These are phyloP conservation scores for Trichosporon faecale DNA, from an alignment of 1,284 basidiomycete species.

Conservation along the genomic window DNA sequence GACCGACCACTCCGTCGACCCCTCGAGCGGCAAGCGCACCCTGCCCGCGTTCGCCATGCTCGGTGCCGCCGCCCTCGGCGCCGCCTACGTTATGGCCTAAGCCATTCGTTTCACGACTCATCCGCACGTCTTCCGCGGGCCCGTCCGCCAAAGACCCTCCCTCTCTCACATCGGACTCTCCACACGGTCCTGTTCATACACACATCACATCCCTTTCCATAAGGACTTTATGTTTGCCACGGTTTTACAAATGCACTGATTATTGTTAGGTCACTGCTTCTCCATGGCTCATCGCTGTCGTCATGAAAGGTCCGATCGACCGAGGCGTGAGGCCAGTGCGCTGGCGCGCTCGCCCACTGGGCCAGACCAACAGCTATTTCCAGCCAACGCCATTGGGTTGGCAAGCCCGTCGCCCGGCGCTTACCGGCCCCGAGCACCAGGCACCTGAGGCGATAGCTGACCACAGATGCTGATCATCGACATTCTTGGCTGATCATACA, in stretches of 20 bases:
- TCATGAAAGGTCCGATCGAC: neutral
- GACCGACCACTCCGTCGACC: conserved; percentile 36
- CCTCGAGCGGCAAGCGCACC: conserved; percentile 14
- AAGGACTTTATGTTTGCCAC: conserved; percentile 2
- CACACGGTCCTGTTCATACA: neutral
- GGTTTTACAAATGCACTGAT: conserved; percentile 7
- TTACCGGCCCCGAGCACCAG: neutral
- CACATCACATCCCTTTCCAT: neutral
- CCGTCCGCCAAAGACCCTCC: neutral
- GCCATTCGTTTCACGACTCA: neutral
- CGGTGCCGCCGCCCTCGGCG: neutral
- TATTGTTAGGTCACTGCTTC: neutral
- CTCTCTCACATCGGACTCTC: neutral
- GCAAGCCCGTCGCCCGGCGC: no score
- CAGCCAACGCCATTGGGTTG: neutral
- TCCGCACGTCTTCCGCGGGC: neutral
- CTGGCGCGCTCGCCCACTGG: no score
- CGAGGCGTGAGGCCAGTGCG: neutral
- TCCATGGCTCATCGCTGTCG: neutral
- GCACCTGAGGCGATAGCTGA: neutral
- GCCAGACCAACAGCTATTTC: neutral
- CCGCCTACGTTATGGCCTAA: conserved; percentile 1
- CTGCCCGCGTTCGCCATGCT: neutral
- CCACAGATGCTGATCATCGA: no score
- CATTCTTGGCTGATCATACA: neutral